Conservation (phyloP, 176 grass and related monocot species). For the Saccharum spontaneum region DNA sequence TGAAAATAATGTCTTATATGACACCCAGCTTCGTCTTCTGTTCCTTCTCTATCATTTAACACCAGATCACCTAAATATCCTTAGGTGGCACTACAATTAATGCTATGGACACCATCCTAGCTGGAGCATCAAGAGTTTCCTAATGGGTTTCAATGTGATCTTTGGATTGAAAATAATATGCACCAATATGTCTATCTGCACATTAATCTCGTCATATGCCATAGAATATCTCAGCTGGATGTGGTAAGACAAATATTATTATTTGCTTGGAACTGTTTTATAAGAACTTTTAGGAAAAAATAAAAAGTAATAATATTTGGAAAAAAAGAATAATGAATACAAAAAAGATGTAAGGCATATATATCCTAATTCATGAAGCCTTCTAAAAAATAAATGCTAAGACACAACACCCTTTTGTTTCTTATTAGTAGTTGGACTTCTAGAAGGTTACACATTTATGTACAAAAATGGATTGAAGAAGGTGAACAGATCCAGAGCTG, state of each 20-base stretch:
- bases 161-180: too few species aligned
- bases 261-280: not conserved
- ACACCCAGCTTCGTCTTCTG: too few species aligned
- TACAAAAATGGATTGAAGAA: not conserved
- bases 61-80: too few species aligned
- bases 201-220: not conserved
- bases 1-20: too few species aligned
- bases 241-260: not conserved
- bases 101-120: too few species aligned
- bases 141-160: too few species aligned
- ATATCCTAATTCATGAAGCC: not conserved
- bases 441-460: not conserved
- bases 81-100: too few species aligned
- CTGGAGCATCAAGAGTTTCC: too few species aligned
- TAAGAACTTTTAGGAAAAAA: not conserved
- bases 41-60: too few species aligned
- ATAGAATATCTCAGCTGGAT: not conserved
- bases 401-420: not conserved
- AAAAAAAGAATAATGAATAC: not conserved
- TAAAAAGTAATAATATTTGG: not conserved
- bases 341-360: not conserved
- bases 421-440: not conserved
- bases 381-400: not conserved
- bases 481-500: not conserved
- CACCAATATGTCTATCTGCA: not conserved